phyloP scores from a whole-genome alignment of 75 land plant genomes.

The Sequoiadendron giganteum region DNA sequence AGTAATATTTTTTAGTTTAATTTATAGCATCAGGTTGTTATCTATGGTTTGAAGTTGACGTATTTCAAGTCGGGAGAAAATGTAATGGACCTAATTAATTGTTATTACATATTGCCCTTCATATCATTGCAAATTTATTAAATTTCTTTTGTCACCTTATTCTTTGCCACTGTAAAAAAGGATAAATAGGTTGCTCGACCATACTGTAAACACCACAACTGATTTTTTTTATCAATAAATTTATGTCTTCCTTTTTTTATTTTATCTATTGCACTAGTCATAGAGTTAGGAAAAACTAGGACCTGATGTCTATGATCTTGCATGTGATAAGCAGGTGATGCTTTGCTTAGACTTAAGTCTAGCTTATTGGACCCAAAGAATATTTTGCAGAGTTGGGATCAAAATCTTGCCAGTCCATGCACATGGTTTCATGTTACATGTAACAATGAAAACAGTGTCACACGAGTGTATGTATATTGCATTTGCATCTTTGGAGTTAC shows the following conservation, averaged over 20 bases:
- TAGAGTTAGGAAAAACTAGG: not conserved
- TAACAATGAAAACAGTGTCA: slow-evolving; percentile 74
- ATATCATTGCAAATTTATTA: not conserved
- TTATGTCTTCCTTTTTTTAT: not conserved
- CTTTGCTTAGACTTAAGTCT: slow-evolving; percentile 59
- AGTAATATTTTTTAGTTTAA: not conserved
- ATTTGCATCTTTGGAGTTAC: not conserved
- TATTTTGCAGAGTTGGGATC: slow-evolving; percentile 97
- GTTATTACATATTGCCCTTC: not conserved
- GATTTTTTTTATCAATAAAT: not conserved
- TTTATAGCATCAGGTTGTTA: not conserved
- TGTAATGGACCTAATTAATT: not conserved
- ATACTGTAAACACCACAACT: not conserved
- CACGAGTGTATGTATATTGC: slow-evolving; percentile 71
- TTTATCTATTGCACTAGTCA: not conserved
- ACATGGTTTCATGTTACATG: slow-evolving; percentile 99
- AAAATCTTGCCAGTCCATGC: slow-evolving; percentile 92
- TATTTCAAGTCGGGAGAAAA: not conserved
- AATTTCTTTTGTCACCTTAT: not conserved
- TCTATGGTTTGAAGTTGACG: not conserved
- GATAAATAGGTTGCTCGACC: not conserved
- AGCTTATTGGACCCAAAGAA: slow-evolving; percentile 69
- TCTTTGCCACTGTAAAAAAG: not conserved
- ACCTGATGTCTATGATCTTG: not conserved
- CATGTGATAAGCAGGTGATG: slow-evolving; percentile 70